Base-by-base conservation (phyloP, 192 early-diverging fungal genomes). In the Backusella liffmaniae region DNA sequence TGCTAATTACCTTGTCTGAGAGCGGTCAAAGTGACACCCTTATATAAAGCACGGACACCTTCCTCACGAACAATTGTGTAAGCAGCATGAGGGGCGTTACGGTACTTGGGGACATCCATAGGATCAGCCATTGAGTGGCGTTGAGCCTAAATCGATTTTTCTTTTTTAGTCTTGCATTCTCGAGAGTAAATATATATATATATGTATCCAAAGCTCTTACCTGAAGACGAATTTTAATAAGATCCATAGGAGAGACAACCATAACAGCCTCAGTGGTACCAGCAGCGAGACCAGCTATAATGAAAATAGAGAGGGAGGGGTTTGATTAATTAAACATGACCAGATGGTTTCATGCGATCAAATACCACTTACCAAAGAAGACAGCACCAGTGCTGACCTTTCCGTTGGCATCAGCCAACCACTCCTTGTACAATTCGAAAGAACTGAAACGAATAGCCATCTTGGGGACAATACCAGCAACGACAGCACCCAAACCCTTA, bases 401-500 rank as follows among this genome's bases (percentile, higher is more conserved):
- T 46, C 93, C 92, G 15, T 88, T 89, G 0, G 79, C 81, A 80
- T 91, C 83, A 9, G 93, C 91, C 74, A 98, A 77, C 76, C 86
- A 84, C 9, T 87, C 85, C 86, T 99, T 98, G 88, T 96, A 99
- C 56, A 89, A 87, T 83, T 99, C 96, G 78, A 99, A 98, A 66
- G 94, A 95, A 6, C 93, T 94, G 87, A 99, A 99, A 62, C 97
- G 93, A 79, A 99, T 99, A 29, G 96, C 97, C 96, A 98, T 98
- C 88, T 99, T 99, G 78, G 97, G 97, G 16, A 99, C 95, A 76
- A 99, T 99, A 42, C 97, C 96, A 4, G 95, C 89, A 13, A 96
- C 92, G 3, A 99, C 96, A 9, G 97, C 97, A 39, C 96, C 96
- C 13, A 99, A 89, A 73, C 98, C 98, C 88, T 98, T 97, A 92